Base-by-base conservation (phyloP, 192 early-diverging fungal species). In the Dimargaris xerosporica region DNA sequence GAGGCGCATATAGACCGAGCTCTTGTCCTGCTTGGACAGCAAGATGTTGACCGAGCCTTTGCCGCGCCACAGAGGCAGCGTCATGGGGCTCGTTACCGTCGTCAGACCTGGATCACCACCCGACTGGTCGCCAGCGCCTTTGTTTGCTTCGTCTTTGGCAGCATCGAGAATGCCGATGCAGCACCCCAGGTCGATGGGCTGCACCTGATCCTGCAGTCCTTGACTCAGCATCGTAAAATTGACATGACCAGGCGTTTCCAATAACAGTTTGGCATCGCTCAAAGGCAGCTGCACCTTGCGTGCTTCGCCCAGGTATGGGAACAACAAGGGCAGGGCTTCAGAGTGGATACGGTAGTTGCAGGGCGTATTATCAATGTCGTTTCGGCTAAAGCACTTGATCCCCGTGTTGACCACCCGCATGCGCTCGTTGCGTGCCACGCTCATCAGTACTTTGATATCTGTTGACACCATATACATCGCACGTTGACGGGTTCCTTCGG, bases 351-450 rank as follows among this genome's bases (percentile, higher is more conserved):
- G 74, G 77, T 81, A 87, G n/a, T 77, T 63, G 63, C 82, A 89
- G 19, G 75, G 75, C 1, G 71, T 72, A 7, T 72, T 68, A 44
- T 74, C 73, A 23, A 82, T 74, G 47, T 78, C 78, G 75, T 86
- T 84, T 63, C 89, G 83, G 43, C 84, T 81, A 69, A 99, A 96
- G 17, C 87, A 74, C 50, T 80, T 78, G 59, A 99, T 89, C 29
- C 96, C 96, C 0, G 93, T 91, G 73, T 99, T 96, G 47, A 99
- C 93, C 5, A 78, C 76, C 45, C 84, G 82, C 53, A 91, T 71
- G 31, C 82, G 80, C 12, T 71, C 66, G 34, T 77, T 72, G 60
- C 88, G 84, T 0, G 69, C 48, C 6, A 85, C 78, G 44, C 70
- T 58, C 66, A 96, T 69, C 28, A 96, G 69, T 28, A 65, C 64